Evolutionary conservation across 164 flowering plant genomes (phyloP).

Genomic region (Umbilicus rupestris): DNA sequence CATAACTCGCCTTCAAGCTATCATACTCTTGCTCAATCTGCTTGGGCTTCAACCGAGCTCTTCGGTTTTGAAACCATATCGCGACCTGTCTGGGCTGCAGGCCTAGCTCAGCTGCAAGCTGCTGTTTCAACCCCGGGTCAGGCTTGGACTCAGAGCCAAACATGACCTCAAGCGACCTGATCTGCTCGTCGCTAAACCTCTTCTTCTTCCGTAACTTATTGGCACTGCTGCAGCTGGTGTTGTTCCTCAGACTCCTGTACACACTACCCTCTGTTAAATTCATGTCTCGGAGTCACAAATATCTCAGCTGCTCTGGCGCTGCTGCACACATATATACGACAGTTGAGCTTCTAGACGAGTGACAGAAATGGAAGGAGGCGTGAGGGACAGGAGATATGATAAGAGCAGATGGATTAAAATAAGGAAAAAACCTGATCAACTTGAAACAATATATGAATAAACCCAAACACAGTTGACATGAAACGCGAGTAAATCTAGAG

Average conservation of each 20-base stretch:
- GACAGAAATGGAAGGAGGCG: conserved; percentile 6
- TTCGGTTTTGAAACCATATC: conserved; percentile 25
- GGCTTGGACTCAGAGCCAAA: conserved; percentile 21
- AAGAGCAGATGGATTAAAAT: neutral
- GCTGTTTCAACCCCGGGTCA: conserved; percentile 16
- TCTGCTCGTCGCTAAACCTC: conserved; percentile 13
- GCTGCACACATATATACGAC: neutral
- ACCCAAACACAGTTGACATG: conserved; percentile 1
- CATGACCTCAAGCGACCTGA: conserved; percentile 17
- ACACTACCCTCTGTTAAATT: neutral
- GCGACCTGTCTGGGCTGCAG: conserved; percentile 26
- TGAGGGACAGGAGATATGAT: conserved; percentile 2
- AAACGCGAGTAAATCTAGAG: neutral
- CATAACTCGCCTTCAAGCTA: conserved; percentile 11
- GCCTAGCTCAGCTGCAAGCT: conserved; percentile 21
- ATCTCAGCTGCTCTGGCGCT: neutral
- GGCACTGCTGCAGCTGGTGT: neutral
- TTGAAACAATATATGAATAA: neutral
- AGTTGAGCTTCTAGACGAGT: neutral
- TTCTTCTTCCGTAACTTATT: neutral
- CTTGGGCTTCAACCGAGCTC: conserved; percentile 21
- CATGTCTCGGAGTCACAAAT: neutral
- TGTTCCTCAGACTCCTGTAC: neutral
- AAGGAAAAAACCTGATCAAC: conserved; percentile 1
- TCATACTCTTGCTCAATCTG: conserved; percentile 20